These are phyloP conservation scores for Gastrolobium villosum DNA, from an alignment of 306 rosid genomes.

Conservation along the genomic window DNA sequence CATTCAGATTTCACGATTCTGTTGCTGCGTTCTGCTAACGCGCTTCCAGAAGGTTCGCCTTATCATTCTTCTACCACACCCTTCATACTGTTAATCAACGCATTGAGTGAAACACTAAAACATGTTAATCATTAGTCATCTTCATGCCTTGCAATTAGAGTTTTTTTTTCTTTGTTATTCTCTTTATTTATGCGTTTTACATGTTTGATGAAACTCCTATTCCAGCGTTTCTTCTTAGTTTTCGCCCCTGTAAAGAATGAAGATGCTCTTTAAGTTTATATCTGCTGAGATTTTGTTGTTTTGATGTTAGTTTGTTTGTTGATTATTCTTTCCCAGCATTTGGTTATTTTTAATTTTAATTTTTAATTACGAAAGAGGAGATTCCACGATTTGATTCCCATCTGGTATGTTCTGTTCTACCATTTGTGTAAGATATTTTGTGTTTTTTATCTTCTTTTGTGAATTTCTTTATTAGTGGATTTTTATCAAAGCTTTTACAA, in stretches of 20 bases:
- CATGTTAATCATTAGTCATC: neutral
- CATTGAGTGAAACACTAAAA: neutral
- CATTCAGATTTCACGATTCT: neutral
- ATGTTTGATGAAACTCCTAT: constrained; percentile 35
- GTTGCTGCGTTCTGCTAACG: neutral
- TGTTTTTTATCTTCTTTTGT: constrained; percentile 41
- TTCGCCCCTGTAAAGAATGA: neutral
- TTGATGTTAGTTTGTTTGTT: neutral
- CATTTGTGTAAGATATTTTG: constrained; percentile 50
- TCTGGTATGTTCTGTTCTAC: constrained; percentile 53
- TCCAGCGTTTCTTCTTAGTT: neutral
- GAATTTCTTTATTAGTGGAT: constrained; percentile 39
- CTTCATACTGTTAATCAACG: neutral
- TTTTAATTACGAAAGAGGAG: constrained; percentile 7
- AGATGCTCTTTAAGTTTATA: neutral
- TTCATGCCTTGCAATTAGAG: constrained; percentile 38
- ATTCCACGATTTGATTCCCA: constrained; percentile 51
- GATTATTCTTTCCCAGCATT: too few relatives aligned
- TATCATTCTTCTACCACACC: neutral
- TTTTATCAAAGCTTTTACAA: constrained; percentile 46
- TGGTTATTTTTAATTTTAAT: too few relatives aligned
- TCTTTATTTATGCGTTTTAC: constrained; percentile 26
- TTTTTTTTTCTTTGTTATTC: neutral
- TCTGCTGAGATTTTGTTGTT: neutral
- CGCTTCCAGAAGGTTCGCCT: constrained; percentile 39